Evolutionary conservation across 768 basidiomycete genomes (phyloP), one percentile per base, ranked within the genome.

Genomic region (Psilocybe azurescens): DNA sequence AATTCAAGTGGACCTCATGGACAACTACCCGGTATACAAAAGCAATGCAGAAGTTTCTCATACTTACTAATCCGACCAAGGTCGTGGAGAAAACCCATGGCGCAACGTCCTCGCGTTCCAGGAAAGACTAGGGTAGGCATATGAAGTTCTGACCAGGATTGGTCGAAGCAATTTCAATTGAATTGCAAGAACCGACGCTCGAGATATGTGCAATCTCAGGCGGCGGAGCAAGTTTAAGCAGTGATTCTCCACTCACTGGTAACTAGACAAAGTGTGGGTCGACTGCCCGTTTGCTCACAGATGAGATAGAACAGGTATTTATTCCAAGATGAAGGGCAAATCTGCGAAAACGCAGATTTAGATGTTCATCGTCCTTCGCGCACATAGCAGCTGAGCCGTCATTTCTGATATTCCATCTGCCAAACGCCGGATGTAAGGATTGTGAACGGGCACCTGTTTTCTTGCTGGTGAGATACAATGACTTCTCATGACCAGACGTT

Each of bases 401-500:
- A 13, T 11, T 44, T 44, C 7, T 44, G 41, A 16, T 44, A n/a
- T 14, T 16, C n/a, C 41, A 44, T 24, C 56, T 57, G 56, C 47
- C 56, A 57, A 32, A 13, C 33, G 38, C 47, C 47, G 47, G 47
- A 57, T 13, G 16, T 28, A 11, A 52, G 39, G 33, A 28, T 58
- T 41, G 56, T 24, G 20, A 38, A 50, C 28, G 48, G 5, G 8
- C 48, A 30, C 14, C 48, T 51, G 38, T 20, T 11, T 36, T 24
- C 24, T 24, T 4, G 51, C 9, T n/a, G 47, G 48, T 28, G 60
- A 41, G 16, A 33, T 18, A 5, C n/a, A 33, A 5, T 52, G 46
- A 29, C 59, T 61, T 61, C 60, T 39, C 61, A 62, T 52, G 59
- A 41, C 47, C 38, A 53, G 54, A 41, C 39, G 18, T 32, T 53